Base-by-base conservation (phyloP, 768 basidiomycete species). In the Clitopilus passeckerianus region DNA sequence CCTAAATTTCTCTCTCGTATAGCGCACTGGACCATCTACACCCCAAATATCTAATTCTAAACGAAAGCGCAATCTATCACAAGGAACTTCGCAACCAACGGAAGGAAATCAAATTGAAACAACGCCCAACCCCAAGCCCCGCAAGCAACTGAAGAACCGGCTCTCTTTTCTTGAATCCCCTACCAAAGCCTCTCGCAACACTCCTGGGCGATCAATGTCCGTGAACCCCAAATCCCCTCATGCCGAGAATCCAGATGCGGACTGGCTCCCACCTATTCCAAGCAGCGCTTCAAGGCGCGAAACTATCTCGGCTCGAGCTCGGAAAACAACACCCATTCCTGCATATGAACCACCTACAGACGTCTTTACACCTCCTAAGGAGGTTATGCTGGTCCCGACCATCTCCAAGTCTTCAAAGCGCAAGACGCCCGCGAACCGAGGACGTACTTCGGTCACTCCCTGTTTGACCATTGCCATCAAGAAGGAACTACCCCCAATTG, bases 281-380 rank as follows among this genome's bases (percentile, higher is more conserved):
- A 61, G 66, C 15, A 67, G 44, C 59, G 61, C 65, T 53, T 61
- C 64, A 34, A 58, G 60, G 57, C 57, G 66, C 22, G 63, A 64
- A 65, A 70, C 58, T 61, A 61, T 68, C 35, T 63, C 68, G 15
- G 64, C 68, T 12, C 65, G 70, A 24, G 57, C 69, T 0, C 67
- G 80, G 16, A 74, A 81, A 18, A 84, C 74, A 0, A 87, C 86
- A 1, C 87, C 86, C 0, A 76, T 80, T 43, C 82, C 83, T 0
- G 75, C 76, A 0, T 90, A 90, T 65, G 86, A 88, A 62, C 87
- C 87, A 0, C 88, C 88, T 0, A 59, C 67, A 0, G 87, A 87
- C 58, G 79, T 84, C n/a, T 89, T 89, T 65, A 88, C 86, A 0
- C 87, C 90, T 1, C 90, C 89, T 0, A 79, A 83, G 53, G 82